Base-by-base conservation (phyloP, 805 yeast genomes). In the Blastobotrys peoriensis region DNA sequence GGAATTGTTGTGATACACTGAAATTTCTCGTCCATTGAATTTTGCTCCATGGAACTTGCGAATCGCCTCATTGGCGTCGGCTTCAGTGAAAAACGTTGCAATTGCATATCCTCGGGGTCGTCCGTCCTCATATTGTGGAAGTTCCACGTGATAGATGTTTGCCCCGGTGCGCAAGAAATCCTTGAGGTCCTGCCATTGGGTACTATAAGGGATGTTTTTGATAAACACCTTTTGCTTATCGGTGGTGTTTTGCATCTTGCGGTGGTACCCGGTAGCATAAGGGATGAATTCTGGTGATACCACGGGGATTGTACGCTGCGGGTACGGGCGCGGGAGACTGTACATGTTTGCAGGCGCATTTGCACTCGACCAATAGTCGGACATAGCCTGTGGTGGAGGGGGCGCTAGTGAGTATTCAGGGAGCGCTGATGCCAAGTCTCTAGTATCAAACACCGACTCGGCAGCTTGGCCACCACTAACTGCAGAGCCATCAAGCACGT, bases 71-170 rank as follows among this genome's bases (percentile, higher is more conserved):
- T 64, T 64, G 3, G 83, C 76, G 28, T 75, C 75, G 5, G 61
- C 66, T 25, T 65, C 68, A 33, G 68, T 59, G 1, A 67, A 67
- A 19, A 78, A 79, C 3, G 73, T 68, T 1, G 78, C 84, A 39
- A 81, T 72, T 1, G 86, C 87, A 65, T 78, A 81, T 1, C 88
- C 87, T 53, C 78, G 73, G 25, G 69, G 58, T 2, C 58, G 52
- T 9, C 77, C 76, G 36, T 64, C 65, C 2, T 47, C 52, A 38
- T 59, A 56, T n/a, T 45, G 53, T 13, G 71, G 68, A 17, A 70
- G 66, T 41, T 70, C 74, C 19, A 70, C 69, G 8, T 64, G 54
- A 17, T 45, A 40, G 13, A 58, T 50, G 36, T 50, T 53, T 17
- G 59, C 63, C 3, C 58, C 58, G 8, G 51, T 33, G 20, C 55